Evolutionary conservation across 331 rosid species (phyloP), one percentile per base, ranked within the genome.

Genomic region (Rosa hybrid): DNA sequence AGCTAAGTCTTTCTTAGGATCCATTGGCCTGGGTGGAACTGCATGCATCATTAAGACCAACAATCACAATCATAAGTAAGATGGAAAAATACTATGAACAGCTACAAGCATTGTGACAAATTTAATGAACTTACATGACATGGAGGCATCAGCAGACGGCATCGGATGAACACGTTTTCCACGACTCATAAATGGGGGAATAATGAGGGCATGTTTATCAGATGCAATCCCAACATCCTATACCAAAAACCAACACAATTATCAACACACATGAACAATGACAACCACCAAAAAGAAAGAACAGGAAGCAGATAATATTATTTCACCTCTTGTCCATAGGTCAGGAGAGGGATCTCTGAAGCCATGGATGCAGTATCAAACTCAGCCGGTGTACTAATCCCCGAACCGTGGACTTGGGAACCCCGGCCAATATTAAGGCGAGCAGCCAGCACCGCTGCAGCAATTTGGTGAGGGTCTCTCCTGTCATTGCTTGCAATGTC

Each of bases 1-100:
- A 25, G 95, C 92, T 44, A 94, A 75, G 85, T 94, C 97, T 78
- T 89, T 94, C 74, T 91, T 91, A 49, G 98, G 98, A 84, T 87
- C 95, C 97, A 94, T 85, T 16, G 97, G 89, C 82, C 97, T 85
- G 4, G 98, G 87, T 76, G 89, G 90, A 79, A 87, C 80, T 84
- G 83, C 78, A 82, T 84, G 83, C 75, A 82, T 70, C 75, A 76
- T 72, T 81, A 67, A 70, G 74, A 84, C 59, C 83, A 72, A 77
- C 83, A 84, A 62, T 78, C 69, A 77, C 44, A 70, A 16, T 82
- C 81, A 48, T 65, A 77, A 65, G 82, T 10, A 63, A 23, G 18
- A 50, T 83, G 75, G 45, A 42, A 87, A 56, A 38, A 68, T 46
- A 68, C 34, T 45, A 65, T 42, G 12, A 81, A 83, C 79, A 64